These are phyloP conservation scores for Boletus huronensis DNA, from an alignment of 768 basidiomycete species.

Conservation along the genomic window DNA sequence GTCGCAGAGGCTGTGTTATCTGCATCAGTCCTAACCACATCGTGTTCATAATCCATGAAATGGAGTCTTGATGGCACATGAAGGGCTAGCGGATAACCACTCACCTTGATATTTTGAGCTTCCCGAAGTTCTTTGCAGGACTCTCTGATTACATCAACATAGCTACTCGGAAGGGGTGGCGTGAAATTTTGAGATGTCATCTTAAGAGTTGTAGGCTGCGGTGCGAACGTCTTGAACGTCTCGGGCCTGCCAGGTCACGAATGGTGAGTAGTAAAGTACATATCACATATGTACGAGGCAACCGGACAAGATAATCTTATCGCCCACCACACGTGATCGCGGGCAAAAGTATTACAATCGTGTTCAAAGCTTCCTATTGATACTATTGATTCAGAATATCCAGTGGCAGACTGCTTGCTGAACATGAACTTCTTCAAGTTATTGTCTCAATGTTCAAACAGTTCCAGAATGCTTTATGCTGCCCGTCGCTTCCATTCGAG, in stretches of 20 bases:
- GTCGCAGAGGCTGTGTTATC: not conserved
- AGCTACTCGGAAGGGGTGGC: conserved; percentile 47
- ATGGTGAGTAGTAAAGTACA: too few relatives aligned
- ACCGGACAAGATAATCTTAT: conserved; percentile 6
- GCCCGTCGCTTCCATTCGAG: conserved; percentile 13
- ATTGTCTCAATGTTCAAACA: conserved; percentile 12
- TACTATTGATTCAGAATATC: too few relatives aligned
- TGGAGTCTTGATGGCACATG: conserved; percentile 2
- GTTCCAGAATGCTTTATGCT: conserved; percentile 1
- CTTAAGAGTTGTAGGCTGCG: not conserved
- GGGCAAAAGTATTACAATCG: too few relatives aligned
- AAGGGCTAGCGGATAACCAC: conserved; percentile 6
- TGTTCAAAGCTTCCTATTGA: too few relatives aligned
- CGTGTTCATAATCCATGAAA: not conserved
- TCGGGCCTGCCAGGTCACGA: too few relatives aligned
- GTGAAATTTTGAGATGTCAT: conserved; percentile 14
- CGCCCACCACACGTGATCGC: conserved; percentile 17
- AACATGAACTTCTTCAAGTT: conserved; percentile 17
- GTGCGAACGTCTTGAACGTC: not conserved
- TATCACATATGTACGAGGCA: too few relatives aligned
- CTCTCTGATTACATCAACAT: conserved; percentile 48
- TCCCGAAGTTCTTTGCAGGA: conserved; percentile 49
- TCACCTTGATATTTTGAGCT: conserved; percentile 52
- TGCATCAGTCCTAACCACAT: not conserved
- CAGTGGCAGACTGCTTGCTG: not conserved